phyloP scores from a whole-genome alignment of 106 monocot species.

The Acanthochlamys bracteata region DNA sequence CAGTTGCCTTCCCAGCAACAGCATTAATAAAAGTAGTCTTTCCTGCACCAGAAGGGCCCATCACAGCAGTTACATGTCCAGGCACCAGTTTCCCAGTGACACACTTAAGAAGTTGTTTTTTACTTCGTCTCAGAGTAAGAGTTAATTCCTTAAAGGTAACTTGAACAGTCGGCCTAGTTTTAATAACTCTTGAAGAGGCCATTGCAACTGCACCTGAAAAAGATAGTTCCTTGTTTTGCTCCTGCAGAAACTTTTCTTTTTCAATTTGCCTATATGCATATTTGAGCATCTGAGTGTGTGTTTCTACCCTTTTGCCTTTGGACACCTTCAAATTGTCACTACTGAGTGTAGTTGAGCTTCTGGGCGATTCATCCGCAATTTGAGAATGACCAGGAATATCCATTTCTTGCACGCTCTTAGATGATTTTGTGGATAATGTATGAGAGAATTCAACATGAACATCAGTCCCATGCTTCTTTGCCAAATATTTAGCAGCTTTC shows the following conservation, averaged over 20 bases:
- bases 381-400: no score
- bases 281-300: constrained; percentile 80
- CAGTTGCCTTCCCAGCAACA: constrained; percentile 75
- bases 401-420: constrained; percentile 23
- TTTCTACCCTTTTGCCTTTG: constrained; percentile 66
- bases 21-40: constrained; percentile 95
- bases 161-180: constrained; percentile 59
- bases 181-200: constrained; percentile 51
- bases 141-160: constrained; percentile 86
- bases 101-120: constrained; percentile 64
- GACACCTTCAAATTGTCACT: constrained; percentile 56
- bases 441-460: constrained; percentile 33
- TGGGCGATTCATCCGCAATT: no score
- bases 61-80: constrained; percentile 77
- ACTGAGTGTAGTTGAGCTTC: no score
- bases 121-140: constrained; percentile 60
- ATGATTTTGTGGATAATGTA: constrained; percentile 27
- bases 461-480: constrained; percentile 34
- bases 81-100: constrained; percentile 86
- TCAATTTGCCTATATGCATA: constrained; percentile 98
- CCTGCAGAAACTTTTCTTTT: constrained; percentile 71
- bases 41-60: constrained; percentile 97
- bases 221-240: constrained; percentile 65
- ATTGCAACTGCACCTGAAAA: constrained; percentile 76
- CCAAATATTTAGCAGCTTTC: constrained; percentile 47